Evolutionary conservation across 805 yeast species (phyloP), one percentile per base, ranked within the genome.

Genomic region (Candida broadrunensis): DNA sequence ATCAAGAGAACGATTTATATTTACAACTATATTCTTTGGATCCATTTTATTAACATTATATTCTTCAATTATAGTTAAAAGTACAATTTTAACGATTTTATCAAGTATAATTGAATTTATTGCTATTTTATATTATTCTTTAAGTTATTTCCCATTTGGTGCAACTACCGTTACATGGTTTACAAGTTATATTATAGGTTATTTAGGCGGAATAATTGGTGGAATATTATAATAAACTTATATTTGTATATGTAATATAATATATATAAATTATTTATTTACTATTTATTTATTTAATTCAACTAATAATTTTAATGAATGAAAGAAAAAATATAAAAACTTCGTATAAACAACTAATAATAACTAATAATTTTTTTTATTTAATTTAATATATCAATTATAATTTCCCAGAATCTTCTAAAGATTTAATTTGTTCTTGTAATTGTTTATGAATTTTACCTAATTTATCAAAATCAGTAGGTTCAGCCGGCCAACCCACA

Each of bases 111-210:
- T 86, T 9, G 97, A 93, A 61, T 68, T 90, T 7, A 62, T 93
- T 41, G 91, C 97, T 1, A 89, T 93, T n/a, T 54, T 88, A 4
- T 90, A 90, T 72, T 93, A 93, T 60, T 83, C 93, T 0, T 73
- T 91, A 32, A 86, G 96, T 54, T 93, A 93, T 62, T 91, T 93
- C 75, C 99, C 99, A 12, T 85, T 90, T 67, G 99, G 99, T 11
- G 86, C 91, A 1, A 84, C 85, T 45, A 85, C 95, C 2, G 57
- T 74, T 51, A 70, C 76, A 26, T 67, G 74, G 75, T 62, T 77
- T 45, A 58, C 75, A 19, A 68, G 72, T 45, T 65, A 74, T 54
- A 56, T 65, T 26, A 55, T 65, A 17, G 75, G 75, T 4, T 70
- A 67, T 50, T 39, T 70, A 14, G 74, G 75, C 3, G 75, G 75